phyloP scores from a whole-genome alignment of 2,329 filamentous ascomycete species.

The Cytospora schulzeri region DNA sequence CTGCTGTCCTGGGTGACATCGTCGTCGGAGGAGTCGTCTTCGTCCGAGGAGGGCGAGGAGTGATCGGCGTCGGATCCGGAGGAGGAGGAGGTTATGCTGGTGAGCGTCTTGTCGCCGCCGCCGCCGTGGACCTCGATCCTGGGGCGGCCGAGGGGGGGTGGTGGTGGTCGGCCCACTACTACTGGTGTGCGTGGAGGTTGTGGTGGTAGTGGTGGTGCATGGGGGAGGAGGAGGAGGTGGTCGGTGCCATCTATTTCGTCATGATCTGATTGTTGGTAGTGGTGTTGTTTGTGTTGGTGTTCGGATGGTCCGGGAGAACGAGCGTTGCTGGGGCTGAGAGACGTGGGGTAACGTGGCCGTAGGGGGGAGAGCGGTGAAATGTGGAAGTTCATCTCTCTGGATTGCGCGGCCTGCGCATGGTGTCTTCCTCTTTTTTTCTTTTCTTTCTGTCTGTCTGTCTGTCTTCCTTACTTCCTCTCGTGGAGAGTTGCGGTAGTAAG shows the following conservation, averaged over 20 bases:
- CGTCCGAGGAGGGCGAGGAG: slow-evolving; percentile 1
- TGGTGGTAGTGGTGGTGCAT: not conserved
- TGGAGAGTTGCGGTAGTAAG: not conserved
- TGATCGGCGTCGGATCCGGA: slow-evolving; percentile 20
- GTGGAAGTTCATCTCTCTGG: slow-evolving; percentile 35
- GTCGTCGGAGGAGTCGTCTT: slow-evolving; percentile 23
- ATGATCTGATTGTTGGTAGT: not conserved
- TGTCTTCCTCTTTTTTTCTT: not conserved
- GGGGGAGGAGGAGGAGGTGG: not conserved
- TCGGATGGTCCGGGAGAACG: slow-evolving; percentile 14
- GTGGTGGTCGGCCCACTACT: not conserved
- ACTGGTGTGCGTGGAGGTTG: slow-evolving; percentile 7
- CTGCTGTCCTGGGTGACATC: slow-evolving; percentile 41
- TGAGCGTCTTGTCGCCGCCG: slow-evolving; percentile 27
- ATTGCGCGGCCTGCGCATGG: slow-evolving; percentile 27
- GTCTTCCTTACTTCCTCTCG: not conserved
- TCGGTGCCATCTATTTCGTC: not conserved
- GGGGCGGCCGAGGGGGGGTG: slow-evolving; percentile 6
- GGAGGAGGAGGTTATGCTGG: not conserved
- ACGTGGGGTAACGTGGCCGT: slow-evolving; percentile 35
- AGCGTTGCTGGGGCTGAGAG: slow-evolving; percentile 24
- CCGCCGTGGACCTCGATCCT: slow-evolving; percentile 29
- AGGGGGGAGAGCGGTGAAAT: slow-evolving; percentile 39
- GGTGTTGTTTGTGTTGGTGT: not conserved
- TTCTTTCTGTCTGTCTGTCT: not conserved